Evolutionary conservation across 257 asterid species (phyloP).

Genomic region (Nicotiana noctiflora): DNA sequence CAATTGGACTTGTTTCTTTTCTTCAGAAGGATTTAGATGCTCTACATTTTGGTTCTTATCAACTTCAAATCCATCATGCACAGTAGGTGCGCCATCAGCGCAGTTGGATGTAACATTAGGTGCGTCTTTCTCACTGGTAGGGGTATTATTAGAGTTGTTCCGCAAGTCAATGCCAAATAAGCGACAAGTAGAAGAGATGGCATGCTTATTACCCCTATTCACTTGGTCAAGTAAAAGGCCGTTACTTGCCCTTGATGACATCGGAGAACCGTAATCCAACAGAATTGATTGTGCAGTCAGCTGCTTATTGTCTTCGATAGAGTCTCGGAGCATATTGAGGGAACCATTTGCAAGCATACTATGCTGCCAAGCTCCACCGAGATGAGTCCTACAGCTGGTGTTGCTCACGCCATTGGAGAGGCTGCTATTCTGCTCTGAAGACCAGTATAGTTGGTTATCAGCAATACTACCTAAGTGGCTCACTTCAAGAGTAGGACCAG

Average conservation of each 20-base stretch:
- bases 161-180: conserved; percentile 73
- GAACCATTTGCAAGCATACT: conserved; percentile 25
- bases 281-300: conserved; percentile 16
- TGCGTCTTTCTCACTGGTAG: conserved; percentile 22
- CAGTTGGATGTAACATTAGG: conserved; percentile 11
- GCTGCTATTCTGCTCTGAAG: conserved; percentile 32
- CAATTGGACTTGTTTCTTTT: conserved; percentile 21
- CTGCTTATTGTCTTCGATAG: conserved; percentile 34
- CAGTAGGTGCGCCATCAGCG: background rate
- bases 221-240: conserved; percentile 27
- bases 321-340: conserved; percentile 32
- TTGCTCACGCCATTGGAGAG: background rate
- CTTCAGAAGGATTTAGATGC: conserved; percentile 26
- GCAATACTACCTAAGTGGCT: conserved; percentile 25
- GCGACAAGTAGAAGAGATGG: conserved; percentile 38
- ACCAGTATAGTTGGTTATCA: conserved; percentile 43
- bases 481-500: conserved; percentile 25
- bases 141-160: conserved; percentile 28
- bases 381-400: conserved; percentile 15
- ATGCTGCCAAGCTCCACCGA: conserved; percentile 32
- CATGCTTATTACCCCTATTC: conserved; percentile 31
- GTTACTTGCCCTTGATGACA: conserved; percentile 40
- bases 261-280: conserved; percentile 38
- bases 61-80: conserved; percentile 13
- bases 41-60: conserved; percentile 24